These are phyloP conservation scores for Apiospora phragmitis DNA, from an alignment of 2,329 filamentous ascomycete genomes.

Conservation along the genomic window DNA sequence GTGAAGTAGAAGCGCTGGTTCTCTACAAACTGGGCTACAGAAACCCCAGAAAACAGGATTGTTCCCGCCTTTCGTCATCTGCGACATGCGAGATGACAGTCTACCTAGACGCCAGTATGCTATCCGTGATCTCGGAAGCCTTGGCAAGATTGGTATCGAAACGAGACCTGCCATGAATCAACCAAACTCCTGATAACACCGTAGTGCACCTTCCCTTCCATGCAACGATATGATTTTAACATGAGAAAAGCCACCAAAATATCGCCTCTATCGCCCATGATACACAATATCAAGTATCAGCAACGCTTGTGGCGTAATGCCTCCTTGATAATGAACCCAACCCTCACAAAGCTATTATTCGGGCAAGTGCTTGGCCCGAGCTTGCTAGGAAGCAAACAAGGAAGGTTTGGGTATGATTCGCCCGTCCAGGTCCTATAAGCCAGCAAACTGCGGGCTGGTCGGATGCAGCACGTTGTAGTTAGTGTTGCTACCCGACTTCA, in stretches of 20 bases:
- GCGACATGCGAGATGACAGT: not conserved
- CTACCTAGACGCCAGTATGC: conserved; percentile 2
- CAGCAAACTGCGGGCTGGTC: conserved; percentile 33
- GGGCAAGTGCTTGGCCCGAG: not conserved
- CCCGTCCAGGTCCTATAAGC: conserved; percentile 23
- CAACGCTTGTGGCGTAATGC: not conserved
- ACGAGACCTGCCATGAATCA: not conserved
- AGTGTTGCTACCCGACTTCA: conserved; percentile 26
- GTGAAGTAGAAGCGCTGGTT: not conserved
- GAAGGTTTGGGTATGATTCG: not conserved
- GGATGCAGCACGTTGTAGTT: conserved; percentile 34
- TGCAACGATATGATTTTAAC: conserved; percentile 5
- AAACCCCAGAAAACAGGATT: not conserved
- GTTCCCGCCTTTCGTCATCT: not conserved
- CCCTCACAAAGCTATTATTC: not conserved
- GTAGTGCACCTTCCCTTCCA: not conserved
- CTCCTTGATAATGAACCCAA: not conserved
- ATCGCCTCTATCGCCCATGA: not conserved
- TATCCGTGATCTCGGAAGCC: not conserved
- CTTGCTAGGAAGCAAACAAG: not conserved
- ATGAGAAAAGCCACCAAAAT: not conserved
- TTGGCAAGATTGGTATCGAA: not conserved
- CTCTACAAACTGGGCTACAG: not conserved
- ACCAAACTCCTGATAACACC: conserved; percentile 4
- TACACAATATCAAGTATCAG: not conserved